Evolutionary conservation across 2,329 filamentous ascomycete species (phyloP).

Genomic region (Hymenoscyphus salicellus): DNA sequence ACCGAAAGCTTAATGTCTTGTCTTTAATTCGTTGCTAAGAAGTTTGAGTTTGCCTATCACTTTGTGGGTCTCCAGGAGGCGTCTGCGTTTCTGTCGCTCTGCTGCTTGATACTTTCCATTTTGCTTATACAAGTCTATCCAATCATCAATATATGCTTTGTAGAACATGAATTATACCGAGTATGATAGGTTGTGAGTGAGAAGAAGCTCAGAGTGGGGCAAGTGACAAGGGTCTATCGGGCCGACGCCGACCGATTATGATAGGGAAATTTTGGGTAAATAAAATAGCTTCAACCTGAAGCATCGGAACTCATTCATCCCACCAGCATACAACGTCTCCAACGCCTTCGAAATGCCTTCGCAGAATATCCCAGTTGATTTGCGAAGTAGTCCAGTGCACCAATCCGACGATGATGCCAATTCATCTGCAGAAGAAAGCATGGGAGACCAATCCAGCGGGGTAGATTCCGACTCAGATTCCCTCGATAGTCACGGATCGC

Average conservation of each 20-base stretch:
- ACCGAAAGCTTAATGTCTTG: too few species aligned
- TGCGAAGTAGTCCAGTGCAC: not conserved
- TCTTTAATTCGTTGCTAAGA: too few species aligned
- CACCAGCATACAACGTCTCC: not conserved
- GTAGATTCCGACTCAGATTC: slow-evolving; percentile 27
- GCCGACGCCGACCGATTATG: not conserved
- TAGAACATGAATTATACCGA: too few species aligned
- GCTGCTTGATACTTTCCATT: too few species aligned
- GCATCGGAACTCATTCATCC: not conserved
- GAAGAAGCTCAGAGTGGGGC: too few species aligned
- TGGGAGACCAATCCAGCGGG: not conserved
- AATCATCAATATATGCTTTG: too few species aligned
- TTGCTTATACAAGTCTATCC: too few species aligned
- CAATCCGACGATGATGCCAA: slow-evolving; percentile 1
- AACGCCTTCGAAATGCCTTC: slow-evolving; percentile 4
- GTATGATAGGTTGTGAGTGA: too few species aligned
- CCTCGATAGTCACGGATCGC: slow-evolving; percentile 32
- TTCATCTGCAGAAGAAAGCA: not conserved
- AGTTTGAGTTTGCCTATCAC: too few species aligned
- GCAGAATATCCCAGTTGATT: slow-evolving; percentile 1
- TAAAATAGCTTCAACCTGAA: not conserved
- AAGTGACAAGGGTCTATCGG: too few species aligned
- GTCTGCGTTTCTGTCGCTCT: too few species aligned
- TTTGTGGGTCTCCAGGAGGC: too few species aligned
- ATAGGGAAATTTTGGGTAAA: not conserved